These are phyloP conservation scores for Yamadazyma membranifaciens DNA, from an alignment of 1,139 yeast species.

Conservation along the genomic window DNA sequence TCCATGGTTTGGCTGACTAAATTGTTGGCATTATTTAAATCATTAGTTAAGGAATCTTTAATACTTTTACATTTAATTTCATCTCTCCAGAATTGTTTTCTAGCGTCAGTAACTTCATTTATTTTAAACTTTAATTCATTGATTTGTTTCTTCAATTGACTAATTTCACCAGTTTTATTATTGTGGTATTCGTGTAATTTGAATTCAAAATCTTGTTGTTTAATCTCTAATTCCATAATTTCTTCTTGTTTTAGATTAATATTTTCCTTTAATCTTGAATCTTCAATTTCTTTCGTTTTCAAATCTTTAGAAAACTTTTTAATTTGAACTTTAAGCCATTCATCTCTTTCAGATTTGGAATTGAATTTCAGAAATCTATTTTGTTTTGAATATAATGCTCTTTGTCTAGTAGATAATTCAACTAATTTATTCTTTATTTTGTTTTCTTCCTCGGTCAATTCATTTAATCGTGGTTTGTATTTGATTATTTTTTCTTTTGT, in stretches of 20 bases:
- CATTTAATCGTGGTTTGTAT: slow-evolving; percentile 42
- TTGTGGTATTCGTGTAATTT: slow-evolving; percentile 17
- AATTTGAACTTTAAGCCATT: slow-evolving; percentile 55
- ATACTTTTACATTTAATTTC: slow-evolving; percentile 64
- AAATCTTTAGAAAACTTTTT: slow-evolving; percentile 18
- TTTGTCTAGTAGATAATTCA: slow-evolving; percentile 52
- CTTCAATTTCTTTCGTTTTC: slow-evolving; percentile 21
- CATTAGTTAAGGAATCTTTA: slow-evolving; percentile 53
- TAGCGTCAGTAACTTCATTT: slow-evolving; percentile 55
- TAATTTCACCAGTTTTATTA: slow-evolving; percentile 20
- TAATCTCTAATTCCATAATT: slow-evolving; percentile 25
- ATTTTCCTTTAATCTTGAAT: slow-evolving; percentile 20
- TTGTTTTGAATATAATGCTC: slow-evolving; percentile 69
- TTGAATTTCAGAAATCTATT: slow-evolving; percentile 65
- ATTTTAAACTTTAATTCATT: slow-evolving; percentile 38
- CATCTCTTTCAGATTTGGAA: slow-evolving; percentile 58
- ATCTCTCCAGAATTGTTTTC: slow-evolving; percentile 78
- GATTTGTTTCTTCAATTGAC: slow-evolving; percentile 34
- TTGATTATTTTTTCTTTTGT: slow-evolving; percentile 23
- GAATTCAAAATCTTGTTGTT: slow-evolving; percentile 40
- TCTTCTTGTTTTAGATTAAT: slow-evolving; percentile 19
- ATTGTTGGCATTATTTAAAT: slow-evolving; percentile 57
- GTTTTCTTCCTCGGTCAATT: slow-evolving; percentile 41
- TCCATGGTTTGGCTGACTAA: slow-evolving; percentile 71
- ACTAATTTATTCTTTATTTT: slow-evolving; percentile 38